Conservation (phyloP, 768 basidiomycete genomes). For the Rhizopogon vinicolor region DNA sequence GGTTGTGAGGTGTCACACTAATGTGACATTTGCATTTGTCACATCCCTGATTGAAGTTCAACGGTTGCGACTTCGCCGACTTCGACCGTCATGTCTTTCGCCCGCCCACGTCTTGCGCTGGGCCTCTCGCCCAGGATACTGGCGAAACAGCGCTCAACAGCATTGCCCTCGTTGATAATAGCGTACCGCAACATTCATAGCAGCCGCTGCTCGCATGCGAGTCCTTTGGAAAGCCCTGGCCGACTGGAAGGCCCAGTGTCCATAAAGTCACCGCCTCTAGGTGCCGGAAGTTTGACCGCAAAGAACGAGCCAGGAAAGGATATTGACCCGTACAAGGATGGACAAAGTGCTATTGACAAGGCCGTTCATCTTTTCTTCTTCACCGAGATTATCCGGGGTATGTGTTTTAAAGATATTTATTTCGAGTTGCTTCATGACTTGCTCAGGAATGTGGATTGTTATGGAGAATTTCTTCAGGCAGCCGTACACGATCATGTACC, state of each 20-base stretch:
- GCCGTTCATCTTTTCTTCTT: slow-evolving; percentile 97
- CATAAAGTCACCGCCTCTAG: slow-evolving; percentile 28
- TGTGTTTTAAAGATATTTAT: slow-evolving; percentile 13
- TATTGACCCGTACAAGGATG: slow-evolving; percentile 66
- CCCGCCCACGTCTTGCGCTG: slow-evolving; percentile 44
- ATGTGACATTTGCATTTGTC: slow-evolving; percentile 20
- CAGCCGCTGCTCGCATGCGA: slow-evolving; percentile 17
- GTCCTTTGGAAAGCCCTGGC: slow-evolving; percentile 11
- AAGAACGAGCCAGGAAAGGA: slow-evolving; percentile 44
- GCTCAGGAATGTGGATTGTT: slow-evolving; percentile 95
- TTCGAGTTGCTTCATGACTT: slow-evolving; percentile 9
- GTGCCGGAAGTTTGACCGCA: slow-evolving; percentile 31
- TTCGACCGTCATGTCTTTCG: slow-evolving; percentile 53
- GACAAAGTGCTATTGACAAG: slow-evolving; percentile 92
- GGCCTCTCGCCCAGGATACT: slow-evolving; percentile 47
- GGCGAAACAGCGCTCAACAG: slow-evolving; percentile 18
- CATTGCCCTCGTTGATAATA: slow-evolving; percentile 32
- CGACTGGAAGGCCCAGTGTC: slow-evolving; percentile 18
- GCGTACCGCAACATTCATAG: slow-evolving; percentile 38
- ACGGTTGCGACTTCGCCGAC: slow-evolving; percentile 28
- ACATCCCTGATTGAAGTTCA: slow-evolving; percentile 11
- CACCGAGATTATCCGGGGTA: slow-evolving; percentile 95
- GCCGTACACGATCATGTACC: slow-evolving; percentile 98
- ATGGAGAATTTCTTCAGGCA: slow-evolving; percentile 88
- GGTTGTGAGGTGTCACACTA: slow-evolving; percentile 18